phyloP scores from a whole-genome alignment of 495 filamentous ascomycete genomes.

The Trichoderma erinaceum region DNA sequence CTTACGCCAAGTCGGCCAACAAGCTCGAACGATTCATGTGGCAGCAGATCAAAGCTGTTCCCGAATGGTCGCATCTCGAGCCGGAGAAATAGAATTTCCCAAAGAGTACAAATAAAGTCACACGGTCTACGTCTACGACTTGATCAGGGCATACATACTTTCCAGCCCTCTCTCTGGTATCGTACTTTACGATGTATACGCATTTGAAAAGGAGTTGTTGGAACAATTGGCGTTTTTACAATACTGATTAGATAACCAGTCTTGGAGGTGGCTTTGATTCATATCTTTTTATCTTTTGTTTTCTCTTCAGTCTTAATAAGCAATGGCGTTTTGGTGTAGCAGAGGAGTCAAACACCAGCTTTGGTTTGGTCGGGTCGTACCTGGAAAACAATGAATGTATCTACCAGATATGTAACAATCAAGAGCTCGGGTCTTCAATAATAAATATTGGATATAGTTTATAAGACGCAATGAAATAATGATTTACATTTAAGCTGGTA shows the following conservation, averaged over 20 bases:
- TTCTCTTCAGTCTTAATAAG: not conserved
- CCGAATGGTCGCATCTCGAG: slow-evolving; percentile 81
- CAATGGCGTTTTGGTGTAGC: slow-evolving; percentile 3
- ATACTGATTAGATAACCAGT: not conserved
- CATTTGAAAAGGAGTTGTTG: not conserved
- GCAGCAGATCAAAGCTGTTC: slow-evolving; percentile 83
- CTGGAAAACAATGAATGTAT: too few species aligned
- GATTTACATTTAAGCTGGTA: too few species aligned
- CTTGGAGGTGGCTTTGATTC: not conserved
- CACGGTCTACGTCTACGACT: not conserved
- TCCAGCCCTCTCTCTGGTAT: not conserved
- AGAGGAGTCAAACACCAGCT: too few species aligned
- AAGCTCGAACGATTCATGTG: slow-evolving; percentile 98
- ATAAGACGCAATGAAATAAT: too few species aligned
- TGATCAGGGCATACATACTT: too few species aligned
- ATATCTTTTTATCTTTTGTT: not conserved
- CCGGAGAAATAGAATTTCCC: slow-evolving; percentile 27
- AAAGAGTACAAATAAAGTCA: not conserved
- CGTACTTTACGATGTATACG: not conserved
- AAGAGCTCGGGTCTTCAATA: too few species aligned
- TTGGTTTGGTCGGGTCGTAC: too few species aligned
- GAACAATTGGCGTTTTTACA: not conserved
- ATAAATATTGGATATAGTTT: too few species aligned
- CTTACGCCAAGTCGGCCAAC: slow-evolving; percentile 92
- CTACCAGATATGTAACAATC: too few species aligned